Conservation (phyloP, 306 rosid species). For the Pachyrhizus erosus region DNA sequence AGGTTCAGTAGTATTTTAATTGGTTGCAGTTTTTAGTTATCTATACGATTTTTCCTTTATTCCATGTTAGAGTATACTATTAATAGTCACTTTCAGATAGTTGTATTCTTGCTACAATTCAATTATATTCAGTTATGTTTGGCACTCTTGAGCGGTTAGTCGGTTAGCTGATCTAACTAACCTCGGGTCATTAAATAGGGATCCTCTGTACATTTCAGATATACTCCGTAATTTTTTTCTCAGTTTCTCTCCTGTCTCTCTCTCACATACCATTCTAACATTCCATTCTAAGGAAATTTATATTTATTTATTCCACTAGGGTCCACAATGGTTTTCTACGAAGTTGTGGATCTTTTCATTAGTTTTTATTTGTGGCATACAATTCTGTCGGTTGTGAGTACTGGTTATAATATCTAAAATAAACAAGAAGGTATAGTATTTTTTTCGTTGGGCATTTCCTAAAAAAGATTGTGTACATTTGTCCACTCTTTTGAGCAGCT, state of each 20-base stretch:
- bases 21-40: neutral
- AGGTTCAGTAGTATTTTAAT: neutral
- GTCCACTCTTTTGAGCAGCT: neutral
- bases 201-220: neutral
- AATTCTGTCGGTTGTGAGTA: neutral
- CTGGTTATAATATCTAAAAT: neutral
- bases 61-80: neutral
- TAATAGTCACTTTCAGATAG: neutral
- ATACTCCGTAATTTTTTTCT: neutral
- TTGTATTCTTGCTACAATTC: neutral
- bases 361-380: neutral
- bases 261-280: neutral
- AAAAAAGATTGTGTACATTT: neutral
- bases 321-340: neutral
- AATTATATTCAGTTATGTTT: neutral
- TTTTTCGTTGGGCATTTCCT: neutral
- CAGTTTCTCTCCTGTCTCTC: neutral
- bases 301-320: neutral
- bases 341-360: neutral
- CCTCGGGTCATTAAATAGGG: neutral
- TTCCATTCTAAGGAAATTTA: neutral
- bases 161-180: neutral
- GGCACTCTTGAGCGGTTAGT: neutral
- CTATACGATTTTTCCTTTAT: neutral
- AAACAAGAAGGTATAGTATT: neutral